phyloP scores from a whole-genome alignment of 768 basidiomycete genomes.

The Hemileccinum rubropunctum region DNA sequence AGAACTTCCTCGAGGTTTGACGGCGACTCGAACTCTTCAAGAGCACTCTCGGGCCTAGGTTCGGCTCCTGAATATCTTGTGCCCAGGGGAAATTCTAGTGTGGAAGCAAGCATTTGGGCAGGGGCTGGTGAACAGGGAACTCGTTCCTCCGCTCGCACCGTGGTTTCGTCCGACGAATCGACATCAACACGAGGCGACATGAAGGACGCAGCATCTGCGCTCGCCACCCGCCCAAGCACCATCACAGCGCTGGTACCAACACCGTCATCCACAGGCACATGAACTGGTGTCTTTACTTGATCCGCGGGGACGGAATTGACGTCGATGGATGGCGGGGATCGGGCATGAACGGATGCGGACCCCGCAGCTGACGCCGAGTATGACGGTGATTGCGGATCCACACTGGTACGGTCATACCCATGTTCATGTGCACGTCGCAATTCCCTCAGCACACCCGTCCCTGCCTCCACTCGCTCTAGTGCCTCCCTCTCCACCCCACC shows the following conservation, averaged over 20 bases:
- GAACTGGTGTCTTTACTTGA: conserved; percentile 8
- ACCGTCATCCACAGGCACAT: conserved; percentile 19
- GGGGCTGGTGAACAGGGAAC: conserved; percentile 8
- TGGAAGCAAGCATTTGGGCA: conserved; percentile 7
- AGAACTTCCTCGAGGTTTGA: conserved; percentile 51
- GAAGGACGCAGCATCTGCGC: conserved; percentile 16
- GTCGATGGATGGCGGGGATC: conserved; percentile 14
- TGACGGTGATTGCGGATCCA: conserved; percentile 28
- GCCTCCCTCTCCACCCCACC: conserved; percentile 30
- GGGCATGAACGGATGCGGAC: conserved; percentile 10
- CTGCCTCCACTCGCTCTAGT: conserved; percentile 24
- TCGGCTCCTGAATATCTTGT: conserved; percentile 1
- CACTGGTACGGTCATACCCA: conserved; percentile 9
- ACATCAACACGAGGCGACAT: conserved; percentile 27
- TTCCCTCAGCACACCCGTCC: conserved; percentile 22
- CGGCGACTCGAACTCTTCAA: conserved; percentile 16
- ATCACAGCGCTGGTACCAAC: conserved; percentile 17
- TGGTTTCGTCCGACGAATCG: conserved; percentile 10
- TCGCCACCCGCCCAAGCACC: conserved; percentile 15
- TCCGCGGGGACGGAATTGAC: conserved; percentile 24
- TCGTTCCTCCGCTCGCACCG: conserved; percentile 13
- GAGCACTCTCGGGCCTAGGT: not conserved
- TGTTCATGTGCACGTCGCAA: conserved; percentile 22
- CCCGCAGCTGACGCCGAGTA: conserved; percentile 12
- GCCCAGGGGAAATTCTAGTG: conserved; percentile 1